Conservation (phyloP, 768 basidiomycete species). For the Rhodotorula graminis region DNA sequence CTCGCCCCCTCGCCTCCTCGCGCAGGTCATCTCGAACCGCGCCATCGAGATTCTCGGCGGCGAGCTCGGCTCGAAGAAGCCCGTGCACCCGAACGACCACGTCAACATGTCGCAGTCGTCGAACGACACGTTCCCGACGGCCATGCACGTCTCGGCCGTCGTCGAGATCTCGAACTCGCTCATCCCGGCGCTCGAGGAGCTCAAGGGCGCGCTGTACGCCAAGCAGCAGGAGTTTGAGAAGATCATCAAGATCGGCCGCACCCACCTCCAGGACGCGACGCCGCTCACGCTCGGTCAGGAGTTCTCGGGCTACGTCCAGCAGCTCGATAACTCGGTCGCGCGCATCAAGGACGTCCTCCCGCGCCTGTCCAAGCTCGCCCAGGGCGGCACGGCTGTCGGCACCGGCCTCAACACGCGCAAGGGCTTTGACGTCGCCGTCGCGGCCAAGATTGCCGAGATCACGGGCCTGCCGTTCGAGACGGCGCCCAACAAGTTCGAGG, state of each 20-base stretch:
- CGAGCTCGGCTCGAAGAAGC: constrained; percentile 88
- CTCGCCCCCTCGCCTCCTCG: too few relatives aligned
- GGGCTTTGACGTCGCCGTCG: constrained; percentile 93
- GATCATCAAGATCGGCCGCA: constrained; percentile 98
- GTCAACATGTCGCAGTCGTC: constrained; percentile 99
- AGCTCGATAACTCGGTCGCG: constrained; percentile 82
- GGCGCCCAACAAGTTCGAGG: constrained; percentile 99
- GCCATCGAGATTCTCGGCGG: constrained; percentile 96
- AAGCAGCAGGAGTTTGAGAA: constrained; percentile 78
- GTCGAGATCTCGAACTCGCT: constrained; percentile 73
- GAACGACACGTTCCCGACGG: constrained; percentile 99
- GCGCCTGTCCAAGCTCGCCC: constrained; percentile 80
- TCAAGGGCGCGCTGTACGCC: constrained; percentile 74
- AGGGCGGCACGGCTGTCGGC: constrained; percentile 97
- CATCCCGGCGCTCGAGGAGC: constrained; percentile 75
- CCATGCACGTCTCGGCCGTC: constrained; percentile 96
- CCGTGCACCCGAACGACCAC: constrained; percentile 98
- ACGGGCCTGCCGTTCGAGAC: constrained; percentile 89
- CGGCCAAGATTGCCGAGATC: constrained; percentile 80
- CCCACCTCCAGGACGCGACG: constrained; percentile 95
- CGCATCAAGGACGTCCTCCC: constrained; percentile 76
- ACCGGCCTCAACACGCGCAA: constrained; percentile 95
- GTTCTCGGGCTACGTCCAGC: constrained; percentile 96
- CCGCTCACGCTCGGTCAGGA: constrained; percentile 97
- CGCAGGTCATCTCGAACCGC: constrained; percentile 90